Evolutionary conservation across 2,329 filamentous ascomycete genomes (phyloP), one percentile per base, ranked within the genome.

Genomic region (Fusarium sp.): DNA sequence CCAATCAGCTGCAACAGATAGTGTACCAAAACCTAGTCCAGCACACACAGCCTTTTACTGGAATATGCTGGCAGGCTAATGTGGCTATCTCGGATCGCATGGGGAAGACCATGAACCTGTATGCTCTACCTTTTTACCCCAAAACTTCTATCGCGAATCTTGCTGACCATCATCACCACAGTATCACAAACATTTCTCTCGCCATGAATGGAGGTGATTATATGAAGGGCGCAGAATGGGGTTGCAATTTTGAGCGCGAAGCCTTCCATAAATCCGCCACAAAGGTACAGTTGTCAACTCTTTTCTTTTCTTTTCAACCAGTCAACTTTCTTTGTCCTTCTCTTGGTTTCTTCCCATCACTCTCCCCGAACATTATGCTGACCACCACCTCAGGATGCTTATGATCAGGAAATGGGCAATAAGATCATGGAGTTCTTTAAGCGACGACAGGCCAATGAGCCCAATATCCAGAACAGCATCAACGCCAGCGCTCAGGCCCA

Each of bases 141-240:
- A 37, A 18, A 58, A 16, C 31, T 9, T 28, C 41, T 24, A 6
- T 50, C 28, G 31, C n/a, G 58, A 69, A 60, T 70, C 60, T 41
- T 50, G 43, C 65, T 68, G 28, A 71, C 66, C 24, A 16, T 16
- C 31, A n/a, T 24, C 24, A 28, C 31, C 46, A 26, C 37, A 88
- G 86, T n/a, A 82, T 87, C 43, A 80, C 85, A 16, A 87, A 86
- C 57, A 80, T 85, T 18, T 79, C 82, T 7, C 78, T 88, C 18
- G 84, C 84, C 9, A 79, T 83, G 66, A 80, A 79, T 5, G 70
- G 71, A 16, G 69, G 79, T 16, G 83, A 86, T 29, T 79, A 78
- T 31, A 74, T 79, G 49, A 81, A 81, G 57, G 80, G 83, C 3
- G 76, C 83, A 1, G 74, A 80, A 12, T 77, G 76, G n/a, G 84